phyloP scores from a whole-genome alignment of 768 basidiomycete genomes.

The Ramaria rubella region DNA sequence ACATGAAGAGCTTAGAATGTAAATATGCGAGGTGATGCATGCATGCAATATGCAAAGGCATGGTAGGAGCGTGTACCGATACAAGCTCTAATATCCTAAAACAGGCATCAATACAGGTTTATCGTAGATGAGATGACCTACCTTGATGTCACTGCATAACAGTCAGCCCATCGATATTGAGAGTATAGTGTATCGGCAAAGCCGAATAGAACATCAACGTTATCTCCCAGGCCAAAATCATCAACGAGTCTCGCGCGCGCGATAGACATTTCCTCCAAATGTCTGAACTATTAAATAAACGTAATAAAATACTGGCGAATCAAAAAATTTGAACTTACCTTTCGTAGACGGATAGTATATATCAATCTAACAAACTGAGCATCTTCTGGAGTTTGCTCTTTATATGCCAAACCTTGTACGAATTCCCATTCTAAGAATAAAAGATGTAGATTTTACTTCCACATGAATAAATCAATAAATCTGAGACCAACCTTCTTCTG shows the following conservation, averaged over 20 bases:
- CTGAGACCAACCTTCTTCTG: constrained; percentile 71
- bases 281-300: constrained; percentile 47
- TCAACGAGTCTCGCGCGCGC: constrained; percentile 74
- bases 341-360: constrained; percentile 85
- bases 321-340: constrained; percentile 31
- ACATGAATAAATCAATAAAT: neutral
- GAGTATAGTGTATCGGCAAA: constrained; percentile 87
- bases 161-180: constrained; percentile 90
- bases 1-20: constrained; percentile 88
- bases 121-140: constrained; percentile 23
- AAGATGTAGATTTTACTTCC: neutral
- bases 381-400: constrained; percentile 78
- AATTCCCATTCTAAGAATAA: constrained; percentile 87
- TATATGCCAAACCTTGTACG: constrained; percentile 75
- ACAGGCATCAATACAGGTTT: neutral
- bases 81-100: constrained; percentile 76
- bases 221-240: constrained; percentile 80
- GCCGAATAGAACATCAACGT: constrained; percentile 87
- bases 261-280: constrained; percentile 71
- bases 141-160: constrained; percentile 82
- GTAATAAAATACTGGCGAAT: neutral
- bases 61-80: constrained; percentile 80
- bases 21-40: constrained; percentile 93
- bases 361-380: constrained; percentile 89
- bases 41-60: constrained; percentile 94